phyloP scores from a whole-genome alignment of 306 rosid genomes.

The Prunus campanulata region DNA sequence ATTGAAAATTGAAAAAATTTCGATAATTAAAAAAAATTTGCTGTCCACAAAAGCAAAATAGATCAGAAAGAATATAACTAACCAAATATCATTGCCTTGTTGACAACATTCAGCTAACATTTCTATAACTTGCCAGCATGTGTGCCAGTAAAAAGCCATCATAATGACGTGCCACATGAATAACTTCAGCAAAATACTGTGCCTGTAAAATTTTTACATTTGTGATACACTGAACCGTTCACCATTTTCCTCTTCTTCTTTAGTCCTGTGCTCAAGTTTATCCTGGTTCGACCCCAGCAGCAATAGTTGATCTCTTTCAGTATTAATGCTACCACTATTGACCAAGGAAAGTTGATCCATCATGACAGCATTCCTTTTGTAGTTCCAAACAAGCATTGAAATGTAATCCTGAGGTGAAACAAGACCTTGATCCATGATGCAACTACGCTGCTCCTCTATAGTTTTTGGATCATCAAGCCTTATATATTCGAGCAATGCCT shows the following conservation, averaged over 20 bases:
- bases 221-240: constrained; percentile 2
- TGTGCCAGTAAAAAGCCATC: constrained; percentile 6
- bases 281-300: constrained; percentile 41
- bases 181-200: not conserved
- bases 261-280: constrained; percentile 28
- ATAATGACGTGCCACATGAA: not conserved
- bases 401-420: constrained; percentile 86
- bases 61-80: constrained; percentile 1
- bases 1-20: not conserved
- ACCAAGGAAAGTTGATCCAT: constrained; percentile 52
- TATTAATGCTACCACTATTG: constrained; percentile 24
- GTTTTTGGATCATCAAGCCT: constrained; percentile 76
- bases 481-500: constrained; percentile 77
- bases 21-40: not conserved
- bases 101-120: not conserved
- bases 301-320: constrained; percentile 33
- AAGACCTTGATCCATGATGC: constrained; percentile 75
- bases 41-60: not conserved
- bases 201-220: constrained; percentile 6
- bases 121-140: constrained; percentile 3
- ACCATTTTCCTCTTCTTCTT: constrained; percentile 31
- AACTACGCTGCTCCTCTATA: constrained; percentile 60
- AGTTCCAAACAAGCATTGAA: constrained; percentile 98
- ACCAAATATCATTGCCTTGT: not conserved
- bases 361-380: constrained; percentile 61